A percentile compares a stretch with the other conserved stretches of the same genome.
These are phyloP conservation scores for Firmiana major DNA, from an alignment of 345 rosid genomes.

Conservation along the genomic window DNA sequence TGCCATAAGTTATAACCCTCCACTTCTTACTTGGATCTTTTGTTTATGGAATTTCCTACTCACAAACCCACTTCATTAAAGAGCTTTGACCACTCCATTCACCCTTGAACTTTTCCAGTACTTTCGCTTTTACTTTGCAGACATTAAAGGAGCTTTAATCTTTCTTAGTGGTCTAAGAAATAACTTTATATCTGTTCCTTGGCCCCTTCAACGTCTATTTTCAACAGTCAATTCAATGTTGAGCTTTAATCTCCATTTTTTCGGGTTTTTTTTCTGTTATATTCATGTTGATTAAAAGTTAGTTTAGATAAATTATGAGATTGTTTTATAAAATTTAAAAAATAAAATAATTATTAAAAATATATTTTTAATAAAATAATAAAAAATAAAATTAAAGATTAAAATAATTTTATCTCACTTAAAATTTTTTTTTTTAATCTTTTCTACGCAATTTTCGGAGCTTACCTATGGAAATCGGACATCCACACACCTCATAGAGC, in stretches of 20 bases:
- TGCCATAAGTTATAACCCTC: conserved; percentile 7
- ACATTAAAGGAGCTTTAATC: background rate
- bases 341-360: too few species aligned
- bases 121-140: too few species aligned
- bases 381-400: too few species aligned
- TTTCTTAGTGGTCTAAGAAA: background rate
- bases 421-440: too few species aligned
- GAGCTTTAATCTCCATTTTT: background rate
- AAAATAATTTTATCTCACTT: too few species aligned
- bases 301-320: too few species aligned
- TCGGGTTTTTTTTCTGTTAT: background rate
- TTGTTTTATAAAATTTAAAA: too few species aligned
- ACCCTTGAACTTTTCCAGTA: background rate
- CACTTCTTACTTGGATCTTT: background rate
- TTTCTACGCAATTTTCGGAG: too few species aligned
- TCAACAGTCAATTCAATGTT: background rate
- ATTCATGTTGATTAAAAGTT: background rate
- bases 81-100: background rate
- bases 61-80: background rate
- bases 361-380: too few species aligned
- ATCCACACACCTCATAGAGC: too few species aligned
- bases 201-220: too few species aligned
- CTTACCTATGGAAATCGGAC: too few species aligned
- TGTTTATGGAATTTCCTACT: background rate
- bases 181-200: background rate